A percentile compares a stretch with the other conserved stretches of the same genome.
phyloP scores from a whole-genome alignment of 768 basidiomycete species.

The Suillus weaverae region DNA sequence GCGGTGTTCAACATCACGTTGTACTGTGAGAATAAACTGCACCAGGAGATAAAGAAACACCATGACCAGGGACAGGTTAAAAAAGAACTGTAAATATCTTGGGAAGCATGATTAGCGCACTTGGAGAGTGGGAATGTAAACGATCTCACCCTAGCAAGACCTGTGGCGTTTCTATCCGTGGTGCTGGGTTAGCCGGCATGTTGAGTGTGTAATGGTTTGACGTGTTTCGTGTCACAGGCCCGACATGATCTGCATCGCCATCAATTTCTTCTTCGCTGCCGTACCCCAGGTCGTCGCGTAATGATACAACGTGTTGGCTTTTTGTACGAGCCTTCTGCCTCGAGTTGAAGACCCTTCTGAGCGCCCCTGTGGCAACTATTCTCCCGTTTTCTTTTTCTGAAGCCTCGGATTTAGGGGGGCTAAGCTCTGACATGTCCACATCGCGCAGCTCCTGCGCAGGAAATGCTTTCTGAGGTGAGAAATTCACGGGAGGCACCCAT shows the following conservation, averaged over 20 bases:
- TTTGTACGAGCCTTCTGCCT: conserved; percentile 49
- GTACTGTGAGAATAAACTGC: conserved; percentile 87
- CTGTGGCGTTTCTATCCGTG: conserved; percentile 71
- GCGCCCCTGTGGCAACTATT: conserved; percentile 60
- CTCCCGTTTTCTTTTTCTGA: conserved; percentile 42
- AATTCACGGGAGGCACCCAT: conserved; percentile 66
- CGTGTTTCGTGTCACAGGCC: conserved; percentile 51
- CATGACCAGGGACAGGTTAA: conserved; percentile 82
- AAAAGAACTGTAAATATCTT: conserved; percentile 93
- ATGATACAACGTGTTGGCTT: conserved; percentile 20
- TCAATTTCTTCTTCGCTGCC: conserved; percentile 50
- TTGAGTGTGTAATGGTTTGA: conserved; percentile 85
- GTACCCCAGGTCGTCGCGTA: conserved; percentile 33
- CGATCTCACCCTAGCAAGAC: conserved; percentile 76
- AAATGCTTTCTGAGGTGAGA: conserved; percentile 61
- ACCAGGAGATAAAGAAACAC: conserved; percentile 83
- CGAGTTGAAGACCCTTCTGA: conserved; percentile 64
- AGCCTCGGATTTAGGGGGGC: conserved; percentile 54
- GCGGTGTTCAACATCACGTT: conserved; percentile 84
- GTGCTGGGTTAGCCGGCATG: conserved; percentile 59
- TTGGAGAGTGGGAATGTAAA: conserved; percentile 3
- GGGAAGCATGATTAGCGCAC: conserved; percentile 17
- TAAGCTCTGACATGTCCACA: conserved; percentile 74
- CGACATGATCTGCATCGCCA: conserved; percentile 40
- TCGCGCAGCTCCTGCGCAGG: conserved; percentile 59